Conservation (phyloP, 202 grass and related monocot genomes). For the Schoenoplectus tabernaemontani region DNA sequence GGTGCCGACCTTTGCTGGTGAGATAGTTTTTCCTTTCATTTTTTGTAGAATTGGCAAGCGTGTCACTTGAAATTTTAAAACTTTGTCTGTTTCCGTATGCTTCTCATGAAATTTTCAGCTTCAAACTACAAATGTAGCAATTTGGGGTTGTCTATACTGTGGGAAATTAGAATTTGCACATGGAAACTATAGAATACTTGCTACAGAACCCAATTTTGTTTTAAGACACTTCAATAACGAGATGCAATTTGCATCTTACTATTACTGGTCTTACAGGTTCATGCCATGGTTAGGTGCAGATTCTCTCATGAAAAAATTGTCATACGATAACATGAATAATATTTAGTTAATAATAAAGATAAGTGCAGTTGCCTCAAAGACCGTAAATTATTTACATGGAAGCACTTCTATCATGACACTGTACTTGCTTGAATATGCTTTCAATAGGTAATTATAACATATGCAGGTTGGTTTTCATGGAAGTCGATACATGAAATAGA, state of each 20-base stretch:
- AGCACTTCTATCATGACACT: background rate
- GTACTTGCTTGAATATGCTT: slow-evolving; percentile 3
- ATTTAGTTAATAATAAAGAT: slow-evolving; percentile 1
- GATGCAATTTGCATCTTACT: slow-evolving; percentile 9
- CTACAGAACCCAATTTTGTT: background rate
- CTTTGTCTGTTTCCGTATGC: too few relatives aligned
- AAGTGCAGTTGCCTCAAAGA: background rate
- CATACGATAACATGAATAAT: background rate
- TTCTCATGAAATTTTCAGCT: too few relatives aligned
- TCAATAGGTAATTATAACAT: slow-evolving; percentile 21
- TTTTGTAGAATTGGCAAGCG: background rate
- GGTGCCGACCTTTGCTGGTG: slow-evolving; percentile 80
- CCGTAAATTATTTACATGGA: background rate
- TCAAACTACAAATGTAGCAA: background rate
- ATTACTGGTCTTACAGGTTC: background rate
- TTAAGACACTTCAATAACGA: background rate
- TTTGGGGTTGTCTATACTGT: background rate
- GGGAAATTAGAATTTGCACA: background rate
- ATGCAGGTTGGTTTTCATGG: slow-evolving; percentile 97
- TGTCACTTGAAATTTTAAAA: slow-evolving; percentile 11
- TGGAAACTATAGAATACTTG: background rate
- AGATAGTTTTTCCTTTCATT: slow-evolving; percentile 17
- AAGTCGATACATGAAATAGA: slow-evolving; percentile 71
- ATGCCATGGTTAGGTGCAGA: background rate
- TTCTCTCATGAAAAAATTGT: background rate